A percentile compares a stretch with the other conserved stretches of the same genome.
These are phyloP conservation scores for Peronospora tabacina DNA, from an alignment of 352 stramenopile species.

Conservation along the genomic window DNA sequence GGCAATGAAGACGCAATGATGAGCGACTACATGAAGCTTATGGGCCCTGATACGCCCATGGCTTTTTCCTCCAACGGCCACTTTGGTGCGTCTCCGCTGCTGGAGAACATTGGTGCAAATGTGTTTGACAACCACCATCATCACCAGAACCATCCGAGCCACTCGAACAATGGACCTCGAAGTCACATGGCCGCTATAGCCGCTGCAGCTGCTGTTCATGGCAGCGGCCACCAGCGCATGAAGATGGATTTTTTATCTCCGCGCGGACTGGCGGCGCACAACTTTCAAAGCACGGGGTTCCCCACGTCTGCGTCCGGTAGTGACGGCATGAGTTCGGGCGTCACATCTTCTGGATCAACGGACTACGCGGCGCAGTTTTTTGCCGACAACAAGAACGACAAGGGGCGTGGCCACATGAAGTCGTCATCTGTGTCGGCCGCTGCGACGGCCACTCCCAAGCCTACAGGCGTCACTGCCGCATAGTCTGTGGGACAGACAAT, in stretches of 20 bases:
- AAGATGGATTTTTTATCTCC: conserved; percentile 53
- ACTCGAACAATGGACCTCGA: conserved; percentile 8
- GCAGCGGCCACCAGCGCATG: conserved; percentile 30
- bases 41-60: conserved; percentile 44
- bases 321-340: conserved; percentile 15
- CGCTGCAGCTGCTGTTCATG: conserved; percentile 21
- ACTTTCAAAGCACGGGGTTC: conserved; percentile 37
- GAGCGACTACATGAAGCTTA: conserved; percentile 70
- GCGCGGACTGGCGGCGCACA: conserved; percentile 20
- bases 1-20: conserved; percentile 53
- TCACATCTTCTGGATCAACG: conserved; percentile 17
- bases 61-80: conserved; percentile 38
- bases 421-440: conserved; percentile 25
- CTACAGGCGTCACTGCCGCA: conserved; percentile 40
- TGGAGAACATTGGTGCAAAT: conserved; percentile 54
- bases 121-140: conserved; percentile 49
- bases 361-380: conserved; percentile 71
- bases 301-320: conserved; percentile 11
- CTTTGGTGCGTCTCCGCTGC: conserved; percentile 38
- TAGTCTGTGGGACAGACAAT: conserved; percentile 13
- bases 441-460: conserved; percentile 34
- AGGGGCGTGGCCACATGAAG: conserved; percentile 31
- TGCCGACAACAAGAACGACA: conserved; percentile 46
- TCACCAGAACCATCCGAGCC: conserved; percentile 11
- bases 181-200: conserved; percentile 27